Base-by-base conservation (phyloP, 495 filamentous ascomycete species). In the Penicillium ucsense region DNA sequence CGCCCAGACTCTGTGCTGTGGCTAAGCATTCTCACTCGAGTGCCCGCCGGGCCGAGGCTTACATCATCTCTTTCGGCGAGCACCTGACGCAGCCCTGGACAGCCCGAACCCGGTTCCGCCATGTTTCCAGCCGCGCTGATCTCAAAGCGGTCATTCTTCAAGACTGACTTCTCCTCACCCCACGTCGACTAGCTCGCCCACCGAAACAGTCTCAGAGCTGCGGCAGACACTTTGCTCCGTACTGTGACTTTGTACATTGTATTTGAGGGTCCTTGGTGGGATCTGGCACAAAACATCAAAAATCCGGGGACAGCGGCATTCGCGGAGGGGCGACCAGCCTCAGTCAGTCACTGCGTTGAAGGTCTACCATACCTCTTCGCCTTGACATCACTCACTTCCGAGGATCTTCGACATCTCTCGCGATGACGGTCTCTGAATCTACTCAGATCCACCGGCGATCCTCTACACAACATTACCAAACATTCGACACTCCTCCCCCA, bases 401-500 rank as follows among this genome's bases (percentile, higher is more conserved):
- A 20, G 20, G 20, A 11, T 6, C 28, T 38, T 48, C 33, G 28
- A 46, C 38, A 10, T 29, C 12, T 27, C 31, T 32, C 34, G 37
- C n/a, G 41, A 69, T 67, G 64, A 59, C 59, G 38, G 52, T 48
- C 38, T 45, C 56, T 7, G 67, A 69, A 41, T 59, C 51, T 7
- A 49, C 59, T 37, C 46, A 70, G 72, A 41, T 85, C 79, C 46
- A 73, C 35, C 68, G 68, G 42, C 64, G 82, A 49, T 85, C 85
- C 41, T 86, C 85, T 4, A 84, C 83, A 8, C 76, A 83, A 34
- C 85, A 87, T 60, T 98, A 96, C 67, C 89, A 96, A 57, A 97
- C 92, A 41, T 97, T 98, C 60, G 88, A 89, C 30, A 95, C 88
- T 0, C 80, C 82, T 38, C 92, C 92, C 3, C 92, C 92, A 11